Conservation (phyloP, 2,329 filamentous ascomycete genomes). For the Hysterium pulicare region DNA sequence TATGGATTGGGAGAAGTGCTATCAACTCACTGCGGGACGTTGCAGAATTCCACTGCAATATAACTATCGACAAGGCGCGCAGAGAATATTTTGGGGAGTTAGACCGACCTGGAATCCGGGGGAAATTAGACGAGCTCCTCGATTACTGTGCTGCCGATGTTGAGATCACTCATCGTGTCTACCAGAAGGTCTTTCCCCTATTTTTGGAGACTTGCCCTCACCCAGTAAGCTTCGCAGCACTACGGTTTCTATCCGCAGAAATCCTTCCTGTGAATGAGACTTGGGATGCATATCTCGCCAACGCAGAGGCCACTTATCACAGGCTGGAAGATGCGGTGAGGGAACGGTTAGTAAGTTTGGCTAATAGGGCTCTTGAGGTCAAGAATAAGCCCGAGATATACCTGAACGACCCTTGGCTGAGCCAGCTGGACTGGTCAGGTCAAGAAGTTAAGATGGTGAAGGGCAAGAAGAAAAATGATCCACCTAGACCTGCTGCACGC, state of each 20-base stretch:
- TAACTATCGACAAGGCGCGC: slow-evolving; percentile 84
- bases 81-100: slow-evolving; percentile 84
- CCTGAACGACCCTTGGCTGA: slow-evolving; percentile 81
- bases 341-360: slow-evolving; percentile 67
- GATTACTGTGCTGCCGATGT: slow-evolving; percentile 97
- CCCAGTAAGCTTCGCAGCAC: slow-evolving; percentile 91
- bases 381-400: slow-evolving; percentile 69
- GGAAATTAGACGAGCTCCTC: slow-evolving; percentile 74
- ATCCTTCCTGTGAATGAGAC: slow-evolving; percentile 85
- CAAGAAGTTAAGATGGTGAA: slow-evolving; percentile 91
- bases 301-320: slow-evolving; percentile 81
- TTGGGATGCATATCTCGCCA: slow-evolving; percentile 81
- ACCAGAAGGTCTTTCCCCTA: slow-evolving; percentile 84
- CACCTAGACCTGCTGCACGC: slow-evolving; percentile 69
- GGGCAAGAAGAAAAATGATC: slow-evolving; percentile 78
- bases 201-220: slow-evolving; percentile 91
- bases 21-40: slow-evolving; percentile 94
- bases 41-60: slow-evolving; percentile 90
- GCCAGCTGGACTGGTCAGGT: slow-evolving; percentile 91
- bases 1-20: slow-evolving; percentile 93
- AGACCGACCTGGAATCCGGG: slow-evolving; percentile 66
- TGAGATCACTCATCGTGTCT: slow-evolving; percentile 88
- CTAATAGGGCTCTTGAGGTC: slow-evolving; percentile 71
- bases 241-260: slow-evolving; percentile 88
- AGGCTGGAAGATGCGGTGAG: slow-evolving; percentile 73